Evolutionary conservation across 768 basidiomycete species (phyloP).

Genomic region (Calocybe indica): DNA sequence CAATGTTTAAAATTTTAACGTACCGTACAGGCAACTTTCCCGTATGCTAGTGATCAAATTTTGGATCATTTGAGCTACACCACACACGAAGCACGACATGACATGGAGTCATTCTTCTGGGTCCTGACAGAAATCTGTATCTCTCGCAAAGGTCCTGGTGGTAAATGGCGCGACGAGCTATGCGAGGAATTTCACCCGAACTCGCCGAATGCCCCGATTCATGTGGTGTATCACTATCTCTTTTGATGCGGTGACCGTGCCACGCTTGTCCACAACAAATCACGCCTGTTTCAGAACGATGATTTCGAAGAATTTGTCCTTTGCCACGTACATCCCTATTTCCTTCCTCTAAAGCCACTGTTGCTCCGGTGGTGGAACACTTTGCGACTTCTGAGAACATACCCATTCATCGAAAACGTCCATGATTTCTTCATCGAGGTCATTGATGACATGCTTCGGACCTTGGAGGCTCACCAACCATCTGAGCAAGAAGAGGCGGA

Average conservation of each 20-base stretch:
- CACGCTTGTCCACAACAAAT: too few relatives aligned
- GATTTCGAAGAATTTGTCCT: too few relatives aligned
- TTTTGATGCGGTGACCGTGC: background rate
- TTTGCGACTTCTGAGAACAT: too few relatives aligned
- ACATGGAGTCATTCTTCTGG: slow-evolving; percentile 1
- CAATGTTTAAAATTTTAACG: background rate
- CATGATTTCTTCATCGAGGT: too few relatives aligned
- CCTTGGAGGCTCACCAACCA: too few relatives aligned
- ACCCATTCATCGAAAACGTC: too few relatives aligned
- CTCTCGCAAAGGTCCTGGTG: background rate
- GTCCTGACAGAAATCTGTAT: background rate
- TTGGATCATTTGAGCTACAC: background rate
- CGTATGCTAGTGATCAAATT: background rate
- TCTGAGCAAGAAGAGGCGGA: too few relatives aligned
- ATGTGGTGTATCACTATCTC: background rate
- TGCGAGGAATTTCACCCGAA: background rate
- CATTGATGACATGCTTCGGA: too few relatives aligned
- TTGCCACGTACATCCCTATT: too few relatives aligned
- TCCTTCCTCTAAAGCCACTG: too few relatives aligned
- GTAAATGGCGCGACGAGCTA: background rate
- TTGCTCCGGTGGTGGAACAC: too few relatives aligned
- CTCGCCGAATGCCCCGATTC: background rate
- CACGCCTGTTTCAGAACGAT: too few relatives aligned
- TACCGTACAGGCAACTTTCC: background rate
- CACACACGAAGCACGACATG: background rate